phyloP scores from a whole-genome alignment of 2,329 filamentous ascomycete species.

The Ambrosiella xylebori region DNA sequence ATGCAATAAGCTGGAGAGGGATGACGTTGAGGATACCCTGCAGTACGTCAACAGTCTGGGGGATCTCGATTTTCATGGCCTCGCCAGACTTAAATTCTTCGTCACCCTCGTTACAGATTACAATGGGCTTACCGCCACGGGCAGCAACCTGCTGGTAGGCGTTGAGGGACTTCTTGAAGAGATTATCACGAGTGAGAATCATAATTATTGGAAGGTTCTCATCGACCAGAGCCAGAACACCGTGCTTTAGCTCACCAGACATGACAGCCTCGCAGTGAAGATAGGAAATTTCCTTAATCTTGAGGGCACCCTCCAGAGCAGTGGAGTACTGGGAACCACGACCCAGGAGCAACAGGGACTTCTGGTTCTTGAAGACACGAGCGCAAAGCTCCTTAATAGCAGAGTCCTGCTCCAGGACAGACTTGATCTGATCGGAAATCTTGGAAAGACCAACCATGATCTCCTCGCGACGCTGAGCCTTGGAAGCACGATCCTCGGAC shows the following conservation, averaged over 20 bases:
- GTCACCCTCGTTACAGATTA: conserved; percentile 89
- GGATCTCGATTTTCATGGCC: conserved; percentile 95
- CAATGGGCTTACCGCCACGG: conserved; percentile 86
- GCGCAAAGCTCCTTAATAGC: conserved; percentile 88
- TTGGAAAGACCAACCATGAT: conserved; percentile 87
- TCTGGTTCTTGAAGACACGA: conserved; percentile 91
- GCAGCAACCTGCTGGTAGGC: conserved; percentile 99
- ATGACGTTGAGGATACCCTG: conserved; percentile 97
- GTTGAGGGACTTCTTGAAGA: conserved; percentile 98
- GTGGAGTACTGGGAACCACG: conserved; percentile 95
- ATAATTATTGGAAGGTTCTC: conserved; percentile 99
- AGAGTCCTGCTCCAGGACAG: conserved; percentile 79
- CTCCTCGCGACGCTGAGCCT: conserved; percentile 77
- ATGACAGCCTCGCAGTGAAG: conserved; percentile 99
- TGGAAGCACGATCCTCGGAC: conserved; percentile 90
- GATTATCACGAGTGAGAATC: conserved; percentile 89
- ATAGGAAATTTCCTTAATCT: conserved; percentile 99
- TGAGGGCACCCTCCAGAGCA: conserved; percentile 88
- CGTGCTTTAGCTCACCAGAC: conserved; percentile 98
- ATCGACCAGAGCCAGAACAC: conserved; percentile 89
- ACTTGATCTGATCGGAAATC: conserved; percentile 79
- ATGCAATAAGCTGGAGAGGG: conserved; percentile 91
- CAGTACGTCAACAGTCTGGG: conserved; percentile 83
- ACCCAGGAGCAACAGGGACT: conserved; percentile 81
- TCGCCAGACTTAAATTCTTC: conserved; percentile 74